Evolutionary conservation across 371 early-diverging fungal genomes (phyloP).

Genomic region (Mortierella sp.): DNA sequence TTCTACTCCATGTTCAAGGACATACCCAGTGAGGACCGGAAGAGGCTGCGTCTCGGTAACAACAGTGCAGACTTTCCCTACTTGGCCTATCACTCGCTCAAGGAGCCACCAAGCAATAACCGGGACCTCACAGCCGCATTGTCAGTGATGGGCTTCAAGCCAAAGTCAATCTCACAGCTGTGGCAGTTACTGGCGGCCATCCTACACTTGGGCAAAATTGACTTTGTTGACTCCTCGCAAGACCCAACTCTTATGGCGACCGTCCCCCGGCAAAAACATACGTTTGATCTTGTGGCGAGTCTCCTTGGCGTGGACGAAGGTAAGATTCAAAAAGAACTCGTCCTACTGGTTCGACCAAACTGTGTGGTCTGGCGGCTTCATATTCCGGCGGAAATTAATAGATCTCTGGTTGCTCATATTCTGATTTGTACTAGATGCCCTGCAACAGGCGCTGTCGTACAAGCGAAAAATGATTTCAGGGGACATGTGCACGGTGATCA

Average conservation of each 20-base stretch:
- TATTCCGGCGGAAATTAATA: constrained; percentile 24
- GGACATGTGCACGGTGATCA: constrained; percentile 88
- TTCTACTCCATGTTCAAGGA: constrained; percentile 84
- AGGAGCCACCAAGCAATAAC: constrained; percentile 53
- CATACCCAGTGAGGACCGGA: constrained; percentile 66
- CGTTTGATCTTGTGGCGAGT: constrained; percentile 79
- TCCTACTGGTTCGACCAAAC: background rate
- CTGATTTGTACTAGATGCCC: constrained; percentile 56
- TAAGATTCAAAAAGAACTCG: constrained; percentile 5
- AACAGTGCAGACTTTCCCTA: constrained; percentile 66
- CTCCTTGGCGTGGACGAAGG: constrained; percentile 83
- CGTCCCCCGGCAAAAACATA: constrained; percentile 71
- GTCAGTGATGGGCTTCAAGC: constrained; percentile 77
- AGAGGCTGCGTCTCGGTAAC: constrained; percentile 66
- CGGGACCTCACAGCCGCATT: constrained; percentile 74
- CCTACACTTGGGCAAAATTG: constrained; percentile 79
- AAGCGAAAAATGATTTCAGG: constrained; percentile 76
- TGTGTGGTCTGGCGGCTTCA: too few relatives aligned
- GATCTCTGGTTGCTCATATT: constrained; percentile 29
- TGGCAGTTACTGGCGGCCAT: constrained; percentile 79
- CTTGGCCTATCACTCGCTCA: constrained; percentile 58
- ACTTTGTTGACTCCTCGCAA: constrained; percentile 70
- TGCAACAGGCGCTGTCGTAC: constrained; percentile 78
- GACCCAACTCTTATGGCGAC: constrained; percentile 57
- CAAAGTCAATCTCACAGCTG: constrained; percentile 73